A percentile compares a stretch with the other conserved stretches of the same genome.
Conservation (phyloP, 2,329 filamentous ascomycete species). For the Purpureocillium lavendulum region DNA sequence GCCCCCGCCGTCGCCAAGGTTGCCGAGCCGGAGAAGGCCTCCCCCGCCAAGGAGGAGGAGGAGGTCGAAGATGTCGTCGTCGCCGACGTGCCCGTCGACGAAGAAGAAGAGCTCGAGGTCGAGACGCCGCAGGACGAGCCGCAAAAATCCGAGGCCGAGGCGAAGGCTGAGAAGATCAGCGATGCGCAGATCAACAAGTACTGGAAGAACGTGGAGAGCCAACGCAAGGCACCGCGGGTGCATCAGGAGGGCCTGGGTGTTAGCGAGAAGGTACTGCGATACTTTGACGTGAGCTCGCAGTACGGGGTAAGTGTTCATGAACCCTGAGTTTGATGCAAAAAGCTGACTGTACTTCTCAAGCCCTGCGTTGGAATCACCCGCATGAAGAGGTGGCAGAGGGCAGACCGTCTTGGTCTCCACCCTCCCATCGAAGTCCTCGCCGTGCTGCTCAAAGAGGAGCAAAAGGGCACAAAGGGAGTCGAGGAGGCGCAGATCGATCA, state of each 20-base stretch:
- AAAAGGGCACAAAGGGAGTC: conserved; percentile 40
- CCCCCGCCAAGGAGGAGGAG: conserved; percentile 11
- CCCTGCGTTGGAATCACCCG: conserved; percentile 82
- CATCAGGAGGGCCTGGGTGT: conserved; percentile 68
- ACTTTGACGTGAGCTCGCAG: conserved; percentile 87
- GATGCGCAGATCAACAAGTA: conserved; percentile 66
- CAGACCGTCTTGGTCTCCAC: conserved; percentile 70
- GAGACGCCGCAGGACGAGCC: conserved; percentile 19
- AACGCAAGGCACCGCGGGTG: conserved; percentile 59
- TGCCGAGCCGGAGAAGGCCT: conserved; percentile 16
- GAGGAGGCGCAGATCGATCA: conserved; percentile 71
- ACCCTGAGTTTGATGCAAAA: background rate
- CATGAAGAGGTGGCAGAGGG: conserved; percentile 79
- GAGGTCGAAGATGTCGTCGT: conserved; percentile 13
- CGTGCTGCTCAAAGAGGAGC: conserved; percentile 67
- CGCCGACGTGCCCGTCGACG: conserved; percentile 10
- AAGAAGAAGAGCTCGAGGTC: conserved; percentile 14
- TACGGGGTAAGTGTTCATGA: conserved; percentile 64
- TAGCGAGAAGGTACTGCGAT: conserved; percentile 78
- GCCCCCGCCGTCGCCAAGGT: conserved; percentile 25
- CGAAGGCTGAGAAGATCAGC: conserved; percentile 55
- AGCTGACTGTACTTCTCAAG: conserved; percentile 32
- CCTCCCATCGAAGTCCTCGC: conserved; percentile 88
- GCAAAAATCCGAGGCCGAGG: conserved; percentile 42
- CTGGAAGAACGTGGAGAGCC: conserved; percentile 65